phyloP scores from a whole-genome alignment of 768 basidiomycete species.

The Mycena alexandri region DNA sequence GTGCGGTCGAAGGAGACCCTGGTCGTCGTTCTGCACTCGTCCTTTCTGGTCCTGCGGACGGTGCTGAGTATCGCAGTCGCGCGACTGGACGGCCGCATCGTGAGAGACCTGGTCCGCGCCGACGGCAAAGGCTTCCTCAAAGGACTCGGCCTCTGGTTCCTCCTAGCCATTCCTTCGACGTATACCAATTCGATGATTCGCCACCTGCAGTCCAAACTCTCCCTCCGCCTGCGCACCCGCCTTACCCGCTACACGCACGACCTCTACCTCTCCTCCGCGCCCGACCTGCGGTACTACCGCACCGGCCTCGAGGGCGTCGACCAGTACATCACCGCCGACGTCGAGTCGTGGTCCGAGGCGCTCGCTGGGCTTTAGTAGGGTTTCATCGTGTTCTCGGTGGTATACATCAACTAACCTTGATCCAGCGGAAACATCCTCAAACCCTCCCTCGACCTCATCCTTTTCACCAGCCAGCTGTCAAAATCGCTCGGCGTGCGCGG shows the following conservation, averaged over 20 bases:
- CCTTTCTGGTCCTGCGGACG: conserved; percentile 88
- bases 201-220: conserved; percentile 88
- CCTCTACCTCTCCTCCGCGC: conserved; percentile 85
- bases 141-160: conserved; percentile 90
- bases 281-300: conserved; percentile 79
- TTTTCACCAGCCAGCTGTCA: conserved; percentile 94
- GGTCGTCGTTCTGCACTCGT: conserved; percentile 82
- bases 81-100: conserved; percentile 86
- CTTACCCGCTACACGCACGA: conserved; percentile 93
- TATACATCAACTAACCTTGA: not conserved
- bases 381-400: not conserved
- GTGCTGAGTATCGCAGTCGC: conserved; percentile 92
- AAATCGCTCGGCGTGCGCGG: conserved; percentile 90
- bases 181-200: conserved; percentile 98
- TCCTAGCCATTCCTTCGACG: conserved; percentile 91
- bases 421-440: conserved; percentile 92
- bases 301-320: conserved; percentile 80
- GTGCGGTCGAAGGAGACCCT: conserved; percentile 76
- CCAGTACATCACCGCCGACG: conserved; percentile 94
- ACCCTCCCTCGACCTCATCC: conserved; percentile 88
- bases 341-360: conserved; percentile 89
- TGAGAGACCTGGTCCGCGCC: conserved; percentile 89
- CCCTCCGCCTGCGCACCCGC: conserved; percentile 85
- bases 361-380: conserved; percentile 90
- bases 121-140: conserved; percentile 86